phyloP scores from a whole-genome alignment of 2,329 filamentous ascomycete species.

The Graphilbum sp. region DNA sequence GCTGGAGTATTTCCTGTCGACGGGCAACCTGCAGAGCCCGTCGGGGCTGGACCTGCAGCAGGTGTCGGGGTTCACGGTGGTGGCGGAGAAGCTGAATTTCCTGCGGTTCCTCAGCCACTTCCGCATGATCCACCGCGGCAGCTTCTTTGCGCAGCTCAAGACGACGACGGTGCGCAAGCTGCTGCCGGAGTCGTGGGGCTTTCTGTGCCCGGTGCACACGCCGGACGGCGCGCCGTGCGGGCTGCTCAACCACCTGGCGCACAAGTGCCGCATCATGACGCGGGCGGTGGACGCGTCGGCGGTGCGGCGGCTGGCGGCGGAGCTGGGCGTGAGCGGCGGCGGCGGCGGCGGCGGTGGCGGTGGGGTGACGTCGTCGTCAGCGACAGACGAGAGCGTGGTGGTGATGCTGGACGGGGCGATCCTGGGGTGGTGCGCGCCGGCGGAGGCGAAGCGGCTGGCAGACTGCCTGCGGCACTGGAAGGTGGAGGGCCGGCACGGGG shows the following conservation, averaged over 20 bases:
- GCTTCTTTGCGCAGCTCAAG: conserved; percentile 95
- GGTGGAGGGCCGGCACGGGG: conserved; percentile 65
- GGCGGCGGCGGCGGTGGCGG: conserved; percentile 63
- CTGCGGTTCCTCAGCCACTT: conserved; percentile 97
- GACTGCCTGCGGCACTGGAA: conserved; percentile 92
- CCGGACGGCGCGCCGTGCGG: conserved; percentile 93
- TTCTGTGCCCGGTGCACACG: conserved; percentile 92
- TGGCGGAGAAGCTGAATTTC: conserved; percentile 98
- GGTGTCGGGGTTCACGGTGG: conserved; percentile 84
- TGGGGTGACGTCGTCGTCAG: conserved; percentile 57
- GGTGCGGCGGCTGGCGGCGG: conserved; percentile 56
- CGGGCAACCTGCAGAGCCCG: conserved; percentile 80
- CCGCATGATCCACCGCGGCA: conserved; percentile 95
- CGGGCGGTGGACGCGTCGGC: conserved; percentile 55
- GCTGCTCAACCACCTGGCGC: conserved; percentile 83
- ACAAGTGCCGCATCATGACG: conserved; percentile 86
- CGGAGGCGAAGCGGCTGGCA: conserved; percentile 63
- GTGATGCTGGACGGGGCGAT: conserved; percentile 85
- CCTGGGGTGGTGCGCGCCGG: conserved; percentile 76
- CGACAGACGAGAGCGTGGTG: conserved; percentile 67
- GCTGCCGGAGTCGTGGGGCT: conserved; percentile 93
- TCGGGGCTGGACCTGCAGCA: conserved; percentile 92
- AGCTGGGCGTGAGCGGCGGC: conserved; percentile 62
- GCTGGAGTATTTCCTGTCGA: conserved; percentile 91
- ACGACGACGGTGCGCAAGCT: conserved; percentile 94